Evolutionary conservation across 345 rosid genomes (phyloP).

Genomic region (Psidium guajava): DNA sequence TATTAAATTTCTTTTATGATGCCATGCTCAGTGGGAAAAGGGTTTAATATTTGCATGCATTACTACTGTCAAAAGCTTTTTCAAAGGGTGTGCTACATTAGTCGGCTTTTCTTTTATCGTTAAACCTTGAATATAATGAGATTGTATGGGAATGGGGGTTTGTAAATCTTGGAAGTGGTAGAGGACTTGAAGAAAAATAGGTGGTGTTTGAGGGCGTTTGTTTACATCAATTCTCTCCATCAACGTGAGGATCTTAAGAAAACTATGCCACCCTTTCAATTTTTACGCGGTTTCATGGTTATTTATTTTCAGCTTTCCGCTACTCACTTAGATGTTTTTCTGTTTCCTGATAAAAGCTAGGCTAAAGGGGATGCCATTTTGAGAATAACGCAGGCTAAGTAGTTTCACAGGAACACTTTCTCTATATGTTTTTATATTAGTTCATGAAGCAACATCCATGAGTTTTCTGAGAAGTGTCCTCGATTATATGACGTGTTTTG

Average conservation of each 20-base stretch:
- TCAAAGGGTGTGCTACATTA: background rate
- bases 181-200: background rate
- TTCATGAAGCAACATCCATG: background rate
- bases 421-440: background rate
- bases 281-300: background rate
- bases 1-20: background rate
- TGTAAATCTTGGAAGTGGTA: background rate
- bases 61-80: background rate
- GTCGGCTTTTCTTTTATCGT: background rate
- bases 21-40: background rate
- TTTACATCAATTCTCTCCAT: background rate
- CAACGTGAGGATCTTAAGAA: background rate
- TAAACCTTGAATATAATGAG: background rate
- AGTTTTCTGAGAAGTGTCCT: background rate
- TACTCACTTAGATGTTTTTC: background rate
- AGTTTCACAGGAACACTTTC: background rate
- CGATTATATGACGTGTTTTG: background rate
- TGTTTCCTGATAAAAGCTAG: background rate
- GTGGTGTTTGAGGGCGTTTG: background rate
- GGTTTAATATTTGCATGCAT: background rate
- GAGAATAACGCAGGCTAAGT: background rate
- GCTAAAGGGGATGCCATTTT: background rate
- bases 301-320: background rate
- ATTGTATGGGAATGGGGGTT: background rate
- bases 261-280: background rate